A percentile compares a stretch with the other conserved stretches of the same genome.
These are phyloP conservation scores for Pseudogymnoascus verrucosus DNA, from an alignment of 2,329 filamentous ascomycete genomes.

Conservation along the genomic window DNA sequence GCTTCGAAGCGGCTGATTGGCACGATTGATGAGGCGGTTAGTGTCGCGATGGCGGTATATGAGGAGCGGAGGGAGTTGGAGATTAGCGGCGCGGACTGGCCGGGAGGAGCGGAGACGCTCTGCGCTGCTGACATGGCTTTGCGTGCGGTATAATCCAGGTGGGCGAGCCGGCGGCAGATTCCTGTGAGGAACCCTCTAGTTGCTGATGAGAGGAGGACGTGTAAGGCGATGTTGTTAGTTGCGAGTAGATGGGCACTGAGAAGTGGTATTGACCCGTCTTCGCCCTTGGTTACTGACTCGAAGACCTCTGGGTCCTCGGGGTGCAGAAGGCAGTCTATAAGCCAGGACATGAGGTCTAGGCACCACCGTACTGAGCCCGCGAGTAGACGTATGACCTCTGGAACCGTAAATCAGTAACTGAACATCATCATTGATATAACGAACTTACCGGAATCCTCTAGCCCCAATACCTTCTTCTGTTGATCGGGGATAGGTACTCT, in stretches of 20 bases:
- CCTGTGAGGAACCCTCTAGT: conserved; percentile 65
- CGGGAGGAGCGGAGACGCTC: conserved; percentile 4
- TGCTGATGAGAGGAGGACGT: conserved; percentile 64
- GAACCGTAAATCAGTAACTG: conserved; percentile 3
- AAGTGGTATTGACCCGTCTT: conserved; percentile 39
- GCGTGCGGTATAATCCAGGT: conserved; percentile 39
- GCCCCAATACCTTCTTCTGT: conserved; percentile 46
- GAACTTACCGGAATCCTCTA: conserved; percentile 54
- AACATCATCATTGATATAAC: neutral
- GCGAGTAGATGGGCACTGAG: conserved; percentile 44
- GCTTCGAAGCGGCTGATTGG: conserved; percentile 25
- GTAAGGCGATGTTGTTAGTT: conserved; percentile 50
- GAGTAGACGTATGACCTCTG: conserved; percentile 65
- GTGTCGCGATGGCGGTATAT: conserved; percentile 25
- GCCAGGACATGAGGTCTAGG: conserved; percentile 59
- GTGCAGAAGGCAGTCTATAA: conserved; percentile 48
- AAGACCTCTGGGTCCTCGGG: conserved; percentile 42
- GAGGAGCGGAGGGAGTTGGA: conserved; percentile 22
- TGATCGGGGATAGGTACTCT: conserved; percentile 34
- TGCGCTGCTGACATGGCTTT: conserved; percentile 20
- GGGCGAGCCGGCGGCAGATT: conserved; percentile 54
- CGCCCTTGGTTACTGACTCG: conserved; percentile 33
- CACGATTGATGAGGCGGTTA: conserved; percentile 23
- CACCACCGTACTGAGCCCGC: conserved; percentile 73
- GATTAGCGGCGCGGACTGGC: conserved; percentile 10